Base-by-base conservation (phyloP, 768 basidiomycete species). In the Sporobolomyces roseus region DNA sequence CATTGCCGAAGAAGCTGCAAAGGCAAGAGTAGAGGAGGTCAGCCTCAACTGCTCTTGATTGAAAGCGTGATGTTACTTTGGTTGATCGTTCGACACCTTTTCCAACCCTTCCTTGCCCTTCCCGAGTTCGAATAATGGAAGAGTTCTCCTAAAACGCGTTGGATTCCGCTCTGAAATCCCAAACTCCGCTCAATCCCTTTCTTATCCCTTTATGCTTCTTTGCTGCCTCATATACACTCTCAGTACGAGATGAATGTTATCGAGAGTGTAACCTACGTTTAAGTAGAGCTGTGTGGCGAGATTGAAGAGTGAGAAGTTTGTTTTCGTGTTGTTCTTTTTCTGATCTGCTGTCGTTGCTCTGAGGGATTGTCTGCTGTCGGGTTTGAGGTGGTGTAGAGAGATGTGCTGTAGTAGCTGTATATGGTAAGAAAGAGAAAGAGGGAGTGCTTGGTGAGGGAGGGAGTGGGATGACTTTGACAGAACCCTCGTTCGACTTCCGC, bases 1-100 rank as follows among this genome's bases (percentile, higher is more conserved):
- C 70, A 71, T 71, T 32, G 32, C 46, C 21, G 30, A 19, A 0
- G 10, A 17, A 41, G 17, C 38, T 41, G 38, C 41, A 21, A 27
- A 43, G 23, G 9, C 33, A 51, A 5, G 41, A 21, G 30, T 14
- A 56, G 2, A 12, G 17, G 30, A 35, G 32, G 33, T 54, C 53
- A 35, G 33, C 53, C 25, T 35, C 7, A 33, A 4, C 17, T 52
- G 4, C 12, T 52, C 14, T 23, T 46, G 14, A 46, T 9, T 9
- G 38, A 9, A 41, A 17, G 9, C 25, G 9, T 27, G 49, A 50
- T 7, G 14, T 25, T 50, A 27, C n/a, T 25, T 10, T 27, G 5
- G 10, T 50, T 25, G 8, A 27, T 50, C 17, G 49, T 29, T 27
- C 49, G n/a, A 25, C 27, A 27, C 49, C 29, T 54, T 13, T 32